Conservation (phyloP, 192 early-diverging fungal genomes). For the Gaertneriomyces sp. region DNA sequence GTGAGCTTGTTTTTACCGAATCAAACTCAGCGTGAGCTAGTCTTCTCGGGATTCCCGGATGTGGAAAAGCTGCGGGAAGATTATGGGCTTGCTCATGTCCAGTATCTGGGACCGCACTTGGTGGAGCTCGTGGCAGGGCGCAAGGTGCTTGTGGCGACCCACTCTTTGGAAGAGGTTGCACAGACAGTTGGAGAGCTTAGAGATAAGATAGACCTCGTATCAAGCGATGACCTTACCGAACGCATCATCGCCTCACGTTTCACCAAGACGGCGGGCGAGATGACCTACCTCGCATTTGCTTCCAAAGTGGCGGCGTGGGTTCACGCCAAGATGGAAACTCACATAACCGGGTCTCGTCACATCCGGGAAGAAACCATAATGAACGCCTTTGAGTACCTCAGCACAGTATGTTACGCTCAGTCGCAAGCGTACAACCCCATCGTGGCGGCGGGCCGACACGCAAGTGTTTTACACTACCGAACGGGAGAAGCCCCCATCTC, state of each 20-base stretch:
- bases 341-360: background rate
- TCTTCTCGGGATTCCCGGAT: constrained; percentile 31
- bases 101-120: background rate
- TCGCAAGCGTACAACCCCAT: constrained; percentile 82
- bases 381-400: constrained; percentile 58
- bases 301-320: constrained; percentile 41
- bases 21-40: constrained; percentile 33
- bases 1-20: constrained; percentile 33
- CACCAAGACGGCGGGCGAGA: constrained; percentile 74
- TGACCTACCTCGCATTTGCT: constrained; percentile 65
- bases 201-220: background rate
- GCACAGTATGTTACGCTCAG: constrained; percentile 55
- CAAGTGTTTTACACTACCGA: constrained; percentile 82
- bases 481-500: constrained; percentile 57
- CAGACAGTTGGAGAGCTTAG: background rate
- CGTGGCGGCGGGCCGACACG: constrained; percentile 74
- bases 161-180: constrained; percentile 12
- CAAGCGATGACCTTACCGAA: constrained; percentile 43
- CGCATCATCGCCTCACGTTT: constrained; percentile 73
- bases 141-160: background rate
- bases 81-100: background rate
- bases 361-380: too few relatives aligned
- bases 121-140: background rate
- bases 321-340: constrained; percentile 35
- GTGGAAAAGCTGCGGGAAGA: background rate